A percentile compares a stretch with the other conserved stretches of the same genome.
phyloP scores from a whole-genome alignment of 305 asterid genomes.

The Fraxinus ornus region DNA sequence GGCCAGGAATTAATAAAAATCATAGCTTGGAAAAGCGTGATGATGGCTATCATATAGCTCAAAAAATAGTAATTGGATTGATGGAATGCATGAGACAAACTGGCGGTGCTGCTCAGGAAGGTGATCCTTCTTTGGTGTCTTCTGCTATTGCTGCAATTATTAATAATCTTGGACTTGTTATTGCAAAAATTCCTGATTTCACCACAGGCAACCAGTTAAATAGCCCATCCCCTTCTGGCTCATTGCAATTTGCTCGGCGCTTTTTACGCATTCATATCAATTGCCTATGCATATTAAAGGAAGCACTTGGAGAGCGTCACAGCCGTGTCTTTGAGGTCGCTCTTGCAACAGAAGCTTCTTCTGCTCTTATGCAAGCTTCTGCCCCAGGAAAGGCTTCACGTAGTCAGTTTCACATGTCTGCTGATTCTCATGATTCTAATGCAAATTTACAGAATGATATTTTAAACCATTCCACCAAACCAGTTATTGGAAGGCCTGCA shows the following conservation, averaged over 20 bases:
- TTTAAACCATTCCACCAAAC: conserved; percentile 48
- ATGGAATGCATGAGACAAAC: conserved; percentile 99
- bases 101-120: conserved; percentile 99
- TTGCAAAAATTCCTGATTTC: conserved; percentile 73
- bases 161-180: conserved; percentile 65
- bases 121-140: conserved; percentile 91
- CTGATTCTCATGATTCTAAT: conserved; percentile 64
- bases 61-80: conserved; percentile 77
- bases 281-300: conserved; percentile 84
- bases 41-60: conserved; percentile 72
- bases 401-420: conserved; percentile 65
- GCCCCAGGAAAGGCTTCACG: conserved; percentile 80
- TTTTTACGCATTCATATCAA: conserved; percentile 74
- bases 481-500: conserved; percentile 49
- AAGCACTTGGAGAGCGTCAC: conserved; percentile 98
- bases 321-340: conserved; percentile 97
- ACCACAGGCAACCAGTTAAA: conserved; percentile 48
- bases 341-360: conserved; percentile 88
- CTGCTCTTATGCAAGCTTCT: conserved; percentile 65
- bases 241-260: conserved; percentile 61
- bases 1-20: conserved; percentile 51
- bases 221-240: conserved; percentile 46
- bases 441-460: conserved; percentile 51
- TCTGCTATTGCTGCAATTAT: conserved; percentile 92
- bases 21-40: conserved; percentile 63